phyloP scores from a whole-genome alignment of 371 early-diverging fungal genomes.

The Zychaea mexicana region DNA sequence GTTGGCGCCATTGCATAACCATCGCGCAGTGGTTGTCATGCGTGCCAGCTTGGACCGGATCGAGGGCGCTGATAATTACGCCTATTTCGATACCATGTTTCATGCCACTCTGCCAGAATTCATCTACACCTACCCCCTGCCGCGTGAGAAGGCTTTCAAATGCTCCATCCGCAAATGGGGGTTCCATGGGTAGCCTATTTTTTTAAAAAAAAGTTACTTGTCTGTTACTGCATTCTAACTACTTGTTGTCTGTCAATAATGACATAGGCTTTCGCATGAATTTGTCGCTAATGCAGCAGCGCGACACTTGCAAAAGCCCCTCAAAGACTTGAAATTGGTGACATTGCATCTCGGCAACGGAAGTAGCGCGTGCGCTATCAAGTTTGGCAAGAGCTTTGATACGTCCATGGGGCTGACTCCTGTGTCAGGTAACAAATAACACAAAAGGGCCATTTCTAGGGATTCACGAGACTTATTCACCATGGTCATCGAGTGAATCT shows the following conservation, averaged over 20 bases:
- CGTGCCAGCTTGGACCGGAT: constrained; percentile 16
- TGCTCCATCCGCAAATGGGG: constrained; percentile 31
- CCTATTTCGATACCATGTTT: constrained; percentile 41
- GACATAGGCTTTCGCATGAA: too few relatives aligned
- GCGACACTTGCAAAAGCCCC: constrained; percentile 6
- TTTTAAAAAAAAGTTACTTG: too few relatives aligned
- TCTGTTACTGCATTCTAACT: too few relatives aligned
- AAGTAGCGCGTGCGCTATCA: constrained; percentile 32
- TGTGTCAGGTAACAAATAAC: constrained; percentile 11
- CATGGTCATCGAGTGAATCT: too few relatives aligned
- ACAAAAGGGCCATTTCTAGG: too few relatives aligned
- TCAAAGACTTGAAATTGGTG: constrained; percentile 27
- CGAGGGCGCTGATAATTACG: constrained; percentile 21
- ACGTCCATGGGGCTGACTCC: constrained; percentile 46
- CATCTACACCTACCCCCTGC: constrained; percentile 35
- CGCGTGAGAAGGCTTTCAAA: too few relatives aligned
- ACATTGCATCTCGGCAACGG: constrained; percentile 41
- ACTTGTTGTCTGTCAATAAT: too few relatives aligned
- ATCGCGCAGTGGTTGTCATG: constrained; percentile 29
- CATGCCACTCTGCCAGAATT: constrained; percentile 32
- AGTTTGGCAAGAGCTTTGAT: constrained; percentile 30
- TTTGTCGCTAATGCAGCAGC: constrained; percentile 23
- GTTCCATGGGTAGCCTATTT: constrained; percentile 44
- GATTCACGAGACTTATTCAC: too few relatives aligned
- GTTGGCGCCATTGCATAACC: constrained; percentile 44